A percentile compares a stretch with the other conserved stretches of the same genome.
phyloP scores from a whole-genome alignment of 208 protist genomes.

The Porcisia hertigi region DNA sequence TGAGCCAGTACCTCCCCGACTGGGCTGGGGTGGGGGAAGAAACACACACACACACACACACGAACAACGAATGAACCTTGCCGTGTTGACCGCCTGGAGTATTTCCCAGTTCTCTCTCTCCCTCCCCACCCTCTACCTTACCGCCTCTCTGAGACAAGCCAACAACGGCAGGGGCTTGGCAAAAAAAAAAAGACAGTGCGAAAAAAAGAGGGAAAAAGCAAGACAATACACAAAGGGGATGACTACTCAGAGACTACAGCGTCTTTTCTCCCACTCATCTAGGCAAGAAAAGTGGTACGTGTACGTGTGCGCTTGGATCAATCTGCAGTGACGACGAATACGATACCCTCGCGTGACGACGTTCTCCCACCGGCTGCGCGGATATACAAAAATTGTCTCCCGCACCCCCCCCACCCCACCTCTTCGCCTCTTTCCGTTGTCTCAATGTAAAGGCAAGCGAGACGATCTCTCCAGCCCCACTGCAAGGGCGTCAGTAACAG shows the following conservation, averaged over 20 bases:
- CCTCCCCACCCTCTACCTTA: no score
- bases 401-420: no score
- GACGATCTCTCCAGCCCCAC: neutral
- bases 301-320: neutral
- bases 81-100: neutral
- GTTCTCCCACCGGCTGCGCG: neutral
- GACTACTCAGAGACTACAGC: neutral
- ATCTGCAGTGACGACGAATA: neutral
- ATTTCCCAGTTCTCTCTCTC: neutral
- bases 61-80: neutral
- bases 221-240: neutral
- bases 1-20: neutral
- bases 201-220: neutral
- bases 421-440: neutral
- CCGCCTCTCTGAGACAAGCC: neutral
- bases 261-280: neutral
- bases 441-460: neutral
- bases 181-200: neutral
- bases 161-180: neutral
- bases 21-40: no score
- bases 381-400: neutral
- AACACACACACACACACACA: no score
- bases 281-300: neutral
- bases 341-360: neutral
- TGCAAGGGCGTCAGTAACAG: neutral